Evolutionary conservation across 2,329 filamentous ascomycete species (phyloP).

Genomic region (Calycina herbarum): DNA sequence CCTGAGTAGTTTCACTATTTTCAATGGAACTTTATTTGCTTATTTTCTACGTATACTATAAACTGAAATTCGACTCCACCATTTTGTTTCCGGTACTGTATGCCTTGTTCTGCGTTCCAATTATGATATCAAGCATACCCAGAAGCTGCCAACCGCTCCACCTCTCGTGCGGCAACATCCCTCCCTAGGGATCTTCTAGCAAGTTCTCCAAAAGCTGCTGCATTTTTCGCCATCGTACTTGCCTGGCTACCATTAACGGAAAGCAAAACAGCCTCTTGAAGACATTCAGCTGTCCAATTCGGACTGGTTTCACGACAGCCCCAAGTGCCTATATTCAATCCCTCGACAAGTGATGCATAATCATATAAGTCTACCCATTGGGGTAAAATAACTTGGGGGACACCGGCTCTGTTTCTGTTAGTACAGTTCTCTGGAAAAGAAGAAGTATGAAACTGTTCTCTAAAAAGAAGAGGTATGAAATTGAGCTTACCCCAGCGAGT

Average conservation of each 20-base stretch:
- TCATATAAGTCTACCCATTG: background rate
- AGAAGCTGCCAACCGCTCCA: background rate
- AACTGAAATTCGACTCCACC: no score
- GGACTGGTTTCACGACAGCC: constrained; percentile 1
- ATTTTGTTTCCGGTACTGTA: no score
- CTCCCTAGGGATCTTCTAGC: background rate
- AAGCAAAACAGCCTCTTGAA: background rate
- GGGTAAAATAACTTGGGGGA: background rate
- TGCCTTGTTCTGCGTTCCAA: no score
- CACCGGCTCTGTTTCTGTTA: background rate
- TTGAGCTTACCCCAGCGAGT: background rate
- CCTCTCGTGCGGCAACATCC: background rate
- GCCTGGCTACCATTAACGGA: background rate
- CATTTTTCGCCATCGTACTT: background rate
- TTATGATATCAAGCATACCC: background rate
- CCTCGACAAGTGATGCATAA: background rate
- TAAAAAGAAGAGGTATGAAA: background rate
- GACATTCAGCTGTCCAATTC: background rate
- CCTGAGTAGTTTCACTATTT: no score
- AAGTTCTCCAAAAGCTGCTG: background rate
- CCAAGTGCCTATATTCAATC: background rate
- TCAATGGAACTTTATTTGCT: no score
- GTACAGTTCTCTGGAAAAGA: background rate
- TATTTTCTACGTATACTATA: no score
- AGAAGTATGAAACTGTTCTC: no score